Conservation (phyloP, 345 rosid species). For the Eucalyptus grandis region DNA sequence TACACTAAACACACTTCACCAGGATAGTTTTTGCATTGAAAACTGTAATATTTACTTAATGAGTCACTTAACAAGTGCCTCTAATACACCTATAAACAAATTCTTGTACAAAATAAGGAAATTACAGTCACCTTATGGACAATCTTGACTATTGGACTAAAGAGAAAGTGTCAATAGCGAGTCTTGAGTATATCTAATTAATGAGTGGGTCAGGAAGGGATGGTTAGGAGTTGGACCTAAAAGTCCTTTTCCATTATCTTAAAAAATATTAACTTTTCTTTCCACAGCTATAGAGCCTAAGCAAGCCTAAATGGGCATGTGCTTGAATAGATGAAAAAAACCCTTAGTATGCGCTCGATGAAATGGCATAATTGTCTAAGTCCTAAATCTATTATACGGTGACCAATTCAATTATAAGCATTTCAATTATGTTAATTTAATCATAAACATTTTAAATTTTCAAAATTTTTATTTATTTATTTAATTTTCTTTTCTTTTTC, state of each 20-base stretch:
- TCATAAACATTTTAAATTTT: not conserved
- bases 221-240: not conserved
- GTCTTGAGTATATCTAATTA: not conserved
- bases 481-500: fast-evolving
- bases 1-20: not conserved
- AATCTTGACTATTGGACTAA: not conserved
- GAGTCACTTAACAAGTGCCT: not conserved
- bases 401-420: not conserved
- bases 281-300: not conserved
- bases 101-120: not conserved
- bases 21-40: not conserved
- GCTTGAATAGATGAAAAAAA: not conserved
- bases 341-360: not conserved
- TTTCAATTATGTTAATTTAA: not conserved
- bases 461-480: too few species aligned
- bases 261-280: not conserved
- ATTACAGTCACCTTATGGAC: not conserved
- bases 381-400: not conserved
- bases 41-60: not conserved
- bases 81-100: not conserved
- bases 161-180: not conserved
- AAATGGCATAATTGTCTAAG: not conserved
- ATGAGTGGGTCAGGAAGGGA: not conserved
- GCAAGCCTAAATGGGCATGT: not conserved
- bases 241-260: not conserved